These are phyloP conservation scores for Cladorrhinum samala DNA, from an alignment of 495 filamentous ascomycete genomes.

Conservation along the genomic window DNA sequence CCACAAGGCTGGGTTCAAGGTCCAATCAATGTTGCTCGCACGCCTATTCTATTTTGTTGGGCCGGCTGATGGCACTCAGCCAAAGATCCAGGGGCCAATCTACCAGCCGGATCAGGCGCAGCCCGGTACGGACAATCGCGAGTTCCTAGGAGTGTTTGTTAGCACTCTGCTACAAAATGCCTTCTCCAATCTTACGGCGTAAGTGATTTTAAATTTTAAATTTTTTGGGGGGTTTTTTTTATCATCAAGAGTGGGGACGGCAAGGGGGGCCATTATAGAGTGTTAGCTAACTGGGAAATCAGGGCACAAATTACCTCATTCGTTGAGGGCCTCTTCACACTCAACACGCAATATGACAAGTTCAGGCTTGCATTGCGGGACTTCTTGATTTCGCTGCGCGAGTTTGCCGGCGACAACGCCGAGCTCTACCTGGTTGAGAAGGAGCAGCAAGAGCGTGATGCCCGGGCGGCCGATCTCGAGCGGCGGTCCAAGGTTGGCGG, in stretches of 20 bases:
- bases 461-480: slow-evolving; percentile 73
- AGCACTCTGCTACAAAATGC: slow-evolving; percentile 80
- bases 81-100: slow-evolving; percentile 86
- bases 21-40: slow-evolving; percentile 85
- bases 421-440: slow-evolving; percentile 95
- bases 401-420: slow-evolving; percentile 87
- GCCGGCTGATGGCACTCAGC: slow-evolving; percentile 51
- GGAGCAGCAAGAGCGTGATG: slow-evolving; percentile 74
- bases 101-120: slow-evolving; percentile 77
- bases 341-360: slow-evolving; percentile 12
- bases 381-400: slow-evolving; percentile 94
- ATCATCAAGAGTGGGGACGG: too few relatives aligned
- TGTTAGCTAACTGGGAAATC: neutral
- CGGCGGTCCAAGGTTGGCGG: slow-evolving; percentile 88
- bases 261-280: too few relatives aligned
- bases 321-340: slow-evolving; percentile 59
- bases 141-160: slow-evolving; percentile 83
- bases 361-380: slow-evolving; percentile 46
- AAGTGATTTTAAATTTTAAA: slow-evolving; percentile 34
- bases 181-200: slow-evolving; percentile 90
- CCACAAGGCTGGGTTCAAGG: slow-evolving; percentile 98
- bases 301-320: slow-evolving; percentile 85
- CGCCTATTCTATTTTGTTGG: slow-evolving; percentile 93
- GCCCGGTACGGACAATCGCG: slow-evolving; percentile 74
- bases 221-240: slow-evolving; percentile 40